phyloP scores from a whole-genome alignment of 805 yeast species.

The Kodamaea kaohsiungensis region DNA sequence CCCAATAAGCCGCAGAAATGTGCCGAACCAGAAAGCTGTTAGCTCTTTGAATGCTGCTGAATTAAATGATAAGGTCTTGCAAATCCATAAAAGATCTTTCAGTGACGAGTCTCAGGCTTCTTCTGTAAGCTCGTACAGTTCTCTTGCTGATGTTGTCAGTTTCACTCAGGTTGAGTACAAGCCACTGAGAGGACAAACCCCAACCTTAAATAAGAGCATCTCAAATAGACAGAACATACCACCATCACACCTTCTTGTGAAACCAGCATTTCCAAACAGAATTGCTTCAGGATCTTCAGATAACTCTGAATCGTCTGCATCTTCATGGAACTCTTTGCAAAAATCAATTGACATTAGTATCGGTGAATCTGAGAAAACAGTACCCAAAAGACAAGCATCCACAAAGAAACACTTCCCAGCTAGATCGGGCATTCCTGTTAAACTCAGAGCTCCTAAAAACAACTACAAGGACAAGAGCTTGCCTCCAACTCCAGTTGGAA shows the following conservation, averaged over 20 bases:
- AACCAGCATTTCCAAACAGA: conserved; percentile 5
- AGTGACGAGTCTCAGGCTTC: conserved; percentile 41
- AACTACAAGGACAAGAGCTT: conserved; percentile 5
- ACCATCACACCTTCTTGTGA: neutral
- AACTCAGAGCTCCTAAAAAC: neutral
- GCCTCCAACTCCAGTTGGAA: conserved; percentile 11
- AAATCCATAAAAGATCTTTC: conserved; percentile 24
- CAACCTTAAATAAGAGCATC: neutral
- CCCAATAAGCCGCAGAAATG: neutral
- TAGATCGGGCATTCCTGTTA: neutral
- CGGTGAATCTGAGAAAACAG: conserved; percentile 4
- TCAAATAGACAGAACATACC: neutral
- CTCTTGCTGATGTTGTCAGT: conserved; percentile 33
- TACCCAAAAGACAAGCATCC: neutral
- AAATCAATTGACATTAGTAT: conserved; percentile 22
- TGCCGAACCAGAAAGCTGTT: conserved; percentile 15
- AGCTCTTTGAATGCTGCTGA: neutral
- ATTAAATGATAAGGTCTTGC: conserved; percentile 3
- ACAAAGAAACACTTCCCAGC: conserved; percentile 1
- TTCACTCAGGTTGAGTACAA: conserved; percentile 11
- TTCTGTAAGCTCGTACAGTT: conserved; percentile 34
- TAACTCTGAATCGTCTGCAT: conserved; percentile 9
- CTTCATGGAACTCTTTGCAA: conserved; percentile 33
- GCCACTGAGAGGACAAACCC: neutral
- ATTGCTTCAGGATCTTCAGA: conserved; percentile 9